Base-by-base conservation (phyloP, 257 asterid genomes). In the Ballota nigra region DNA sequence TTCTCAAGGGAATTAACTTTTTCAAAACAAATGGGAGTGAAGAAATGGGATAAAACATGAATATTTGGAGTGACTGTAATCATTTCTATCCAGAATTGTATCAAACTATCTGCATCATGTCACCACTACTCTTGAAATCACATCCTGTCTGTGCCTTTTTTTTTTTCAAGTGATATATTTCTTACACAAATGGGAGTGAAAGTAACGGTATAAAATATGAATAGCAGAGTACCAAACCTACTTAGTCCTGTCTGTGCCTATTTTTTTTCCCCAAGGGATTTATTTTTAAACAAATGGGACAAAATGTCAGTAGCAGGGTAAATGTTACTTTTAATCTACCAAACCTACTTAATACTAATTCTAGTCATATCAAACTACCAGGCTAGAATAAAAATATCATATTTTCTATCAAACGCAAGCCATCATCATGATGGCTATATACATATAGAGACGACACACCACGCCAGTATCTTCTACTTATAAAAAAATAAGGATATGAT, bases 281-380 rank as follows among this genome's bases (percentile, higher is more conserved):
- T 20, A 70, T 38, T 36, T 40, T 38, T 18, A 62, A 62, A 62
- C 49, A 66, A 62, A 62, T 62, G 59, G 36, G 43, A 47, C 12
- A n/a, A 20, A 45, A 49, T 13, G 57, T 22, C 8, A 65, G 6
- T 22, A n/a, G 26, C 43, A 45, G 26, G 5, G 45, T 26, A 33
- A 49, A 52, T 15, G 8, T 33, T 52, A 31, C 64, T 53, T 55
- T 53, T 68, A 68, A 11, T 53, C 36, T 53, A 53, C 36, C 34
- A 55, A 53, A n/a, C 38, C 55, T 53, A 20, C 47, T 10, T 16
- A 18, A 15, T n/a, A 20, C 40, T 33, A 36, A 69, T 55, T 53
- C 38, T 55, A n/a, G 56, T 8, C 34, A 31, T 22, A 52, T 22
- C 56, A 69, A 60, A 36, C n/a, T 43, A 71, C 33, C 59, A 58